phyloP scores from a whole-genome alignment of 129 eudicot species.

The Lactuca sativa region DNA sequence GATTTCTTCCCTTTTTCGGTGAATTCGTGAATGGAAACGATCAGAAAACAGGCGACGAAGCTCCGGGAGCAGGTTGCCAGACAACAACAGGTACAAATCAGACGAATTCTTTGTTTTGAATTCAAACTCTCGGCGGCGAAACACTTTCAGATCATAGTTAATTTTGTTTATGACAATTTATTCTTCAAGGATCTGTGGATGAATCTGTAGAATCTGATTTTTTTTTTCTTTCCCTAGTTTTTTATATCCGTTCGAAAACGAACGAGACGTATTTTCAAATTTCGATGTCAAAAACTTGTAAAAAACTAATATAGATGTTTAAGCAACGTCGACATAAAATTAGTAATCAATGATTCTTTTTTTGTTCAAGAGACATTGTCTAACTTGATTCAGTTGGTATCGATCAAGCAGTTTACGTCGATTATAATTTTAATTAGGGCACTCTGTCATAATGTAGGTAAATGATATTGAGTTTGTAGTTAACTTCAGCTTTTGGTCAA shows the following conservation, averaged over 20 bases:
- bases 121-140: slow-evolving; percentile 1
- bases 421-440: slow-evolving; percentile 5
- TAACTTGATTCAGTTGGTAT: background rate
- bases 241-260: background rate
- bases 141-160: slow-evolving; percentile 10
- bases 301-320: slow-evolving; percentile 1
- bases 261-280: background rate
- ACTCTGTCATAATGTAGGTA: background rate
- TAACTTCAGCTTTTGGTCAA: background rate
- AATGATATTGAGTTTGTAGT: background rate
- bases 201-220: background rate
- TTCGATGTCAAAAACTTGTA: slow-evolving; percentile 9
- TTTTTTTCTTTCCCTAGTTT: background rate
- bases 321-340: background rate
- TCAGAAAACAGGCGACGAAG: slow-evolving; percentile 83
- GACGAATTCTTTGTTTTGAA: background rate
- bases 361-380: background rate
- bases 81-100: slow-evolving; percentile 61
- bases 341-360: background rate
- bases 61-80: slow-evolving; percentile 84
- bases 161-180: background rate
- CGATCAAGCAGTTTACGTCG: background rate
- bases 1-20: background rate
- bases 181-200: background rate
- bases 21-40: slow-evolving; percentile 55